phyloP scores from a whole-genome alignment of 2,329 filamentous ascomycete species.

The Talaromyces atroroseus region DNA sequence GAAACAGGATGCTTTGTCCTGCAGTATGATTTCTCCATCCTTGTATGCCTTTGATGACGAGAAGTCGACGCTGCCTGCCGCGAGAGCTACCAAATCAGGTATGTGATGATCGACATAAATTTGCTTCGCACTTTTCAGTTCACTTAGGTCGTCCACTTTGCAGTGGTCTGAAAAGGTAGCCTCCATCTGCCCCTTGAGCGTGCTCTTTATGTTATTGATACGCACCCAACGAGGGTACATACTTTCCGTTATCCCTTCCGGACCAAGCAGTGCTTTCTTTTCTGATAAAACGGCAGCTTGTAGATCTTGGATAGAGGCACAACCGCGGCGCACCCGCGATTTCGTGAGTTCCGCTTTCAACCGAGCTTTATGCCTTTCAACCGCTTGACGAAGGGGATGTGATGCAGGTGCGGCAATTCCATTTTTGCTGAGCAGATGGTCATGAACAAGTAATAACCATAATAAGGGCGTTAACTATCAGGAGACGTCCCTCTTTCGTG shows the following conservation, averaged over 20 bases:
- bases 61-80: conserved; percentile 61
- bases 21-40: conserved; percentile 74
- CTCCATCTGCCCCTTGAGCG: conserved; percentile 64
- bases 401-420: conserved; percentile 75
- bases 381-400: conserved; percentile 69
- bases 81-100: conserved; percentile 75
- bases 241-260: conserved; percentile 22
- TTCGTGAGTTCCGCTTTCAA: conserved; percentile 78
- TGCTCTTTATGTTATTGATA: conserved; percentile 72
- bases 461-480: conserved; percentile 71
- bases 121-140: conserved; percentile 47
- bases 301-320: conserved; percentile 62
- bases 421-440: conserved; percentile 72
- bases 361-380: conserved; percentile 76
- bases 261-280: conserved; percentile 43
- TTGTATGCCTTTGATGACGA: conserved; percentile 68
- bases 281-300: conserved; percentile 30
- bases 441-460: conserved; percentile 77
- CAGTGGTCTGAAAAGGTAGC: conserved; percentile 66
- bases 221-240: conserved; percentile 85
- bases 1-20: conserved; percentile 97
- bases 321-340: conserved; percentile 65
- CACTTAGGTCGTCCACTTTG: conserved; percentile 53
- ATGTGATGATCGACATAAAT: conserved; percentile 72
- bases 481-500: conserved; percentile 18